phyloP scores from a whole-genome alignment of 331 rosid genomes.

The Dryas integrifolia region DNA sequence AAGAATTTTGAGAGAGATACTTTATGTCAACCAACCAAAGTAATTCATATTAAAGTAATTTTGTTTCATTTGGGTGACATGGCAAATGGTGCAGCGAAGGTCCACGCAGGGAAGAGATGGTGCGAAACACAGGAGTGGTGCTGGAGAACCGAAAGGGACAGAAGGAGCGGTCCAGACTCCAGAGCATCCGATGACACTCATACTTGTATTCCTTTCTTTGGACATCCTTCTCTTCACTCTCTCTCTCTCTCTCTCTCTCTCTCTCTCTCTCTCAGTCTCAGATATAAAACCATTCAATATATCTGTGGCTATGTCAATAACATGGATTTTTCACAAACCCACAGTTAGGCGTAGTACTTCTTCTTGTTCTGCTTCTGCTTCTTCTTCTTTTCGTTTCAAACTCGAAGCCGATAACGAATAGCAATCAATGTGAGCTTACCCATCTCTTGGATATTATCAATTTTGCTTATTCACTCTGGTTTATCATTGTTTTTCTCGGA shows the following conservation, averaged over 20 bases:
- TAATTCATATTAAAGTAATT: too few relatives aligned
- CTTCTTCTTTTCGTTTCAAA: slow-evolving; percentile 13
- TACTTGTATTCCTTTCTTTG: slow-evolving; percentile 15
- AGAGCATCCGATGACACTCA: slow-evolving; percentile 44
- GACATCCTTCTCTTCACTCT: slow-evolving; percentile 30
- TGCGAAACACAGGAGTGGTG: slow-evolving; percentile 18
- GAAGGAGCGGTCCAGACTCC: slow-evolving; percentile 2
- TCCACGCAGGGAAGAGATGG: neutral
- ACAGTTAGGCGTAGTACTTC: slow-evolving; percentile 18
- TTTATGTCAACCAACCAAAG: too few relatives aligned
- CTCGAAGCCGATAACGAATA: slow-evolving; percentile 29
- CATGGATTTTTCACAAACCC: slow-evolving; percentile 29
- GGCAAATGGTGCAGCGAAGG: neutral
- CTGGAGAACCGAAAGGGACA: slow-evolving; percentile 31
- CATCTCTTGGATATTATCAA: slow-evolving; percentile 8
- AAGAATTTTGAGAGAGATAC: too few relatives aligned
- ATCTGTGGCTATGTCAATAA: slow-evolving; percentile 22
- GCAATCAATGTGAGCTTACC: slow-evolving; percentile 35
- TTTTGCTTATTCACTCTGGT: slow-evolving; percentile 15
- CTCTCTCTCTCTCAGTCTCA: slow-evolving; percentile 17
- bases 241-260: slow-evolving; percentile 17
- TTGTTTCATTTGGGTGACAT: neutral
- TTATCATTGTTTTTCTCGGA: neutral
- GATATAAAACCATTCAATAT: slow-evolving; percentile 4
- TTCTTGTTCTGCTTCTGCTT: neutral